A percentile compares a stretch with the other conserved stretches of the same genome.
Conservation (phyloP, 208 protist species). For the Leishmania major region DNA sequence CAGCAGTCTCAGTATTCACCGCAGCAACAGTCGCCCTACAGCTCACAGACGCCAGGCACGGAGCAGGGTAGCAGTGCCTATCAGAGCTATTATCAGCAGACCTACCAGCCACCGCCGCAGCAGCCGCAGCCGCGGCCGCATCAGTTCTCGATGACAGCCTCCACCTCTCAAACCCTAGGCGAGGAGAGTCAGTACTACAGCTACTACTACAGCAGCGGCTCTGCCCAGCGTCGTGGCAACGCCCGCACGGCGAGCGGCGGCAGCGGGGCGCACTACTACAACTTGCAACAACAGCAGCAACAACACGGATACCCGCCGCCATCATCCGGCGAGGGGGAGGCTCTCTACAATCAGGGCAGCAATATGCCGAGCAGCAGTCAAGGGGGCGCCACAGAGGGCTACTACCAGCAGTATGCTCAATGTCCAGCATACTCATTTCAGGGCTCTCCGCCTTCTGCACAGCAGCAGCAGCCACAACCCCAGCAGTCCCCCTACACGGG, state of each 20-base stretch:
- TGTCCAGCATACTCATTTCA: constrained; percentile 10
- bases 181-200: constrained; percentile 1
- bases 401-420: constrained; percentile 9
- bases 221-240: constrained; percentile 2
- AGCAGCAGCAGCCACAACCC: constrained; percentile 6
- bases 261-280: neutral
- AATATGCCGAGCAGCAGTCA: neutral
- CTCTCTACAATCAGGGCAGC: constrained; percentile 3
- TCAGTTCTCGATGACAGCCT: neutral
- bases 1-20: neutral
- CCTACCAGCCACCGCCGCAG: constrained; percentile 17
- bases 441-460: neutral
- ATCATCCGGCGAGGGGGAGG: constrained; percentile 3
- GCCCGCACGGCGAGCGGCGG: constrained; percentile 3
- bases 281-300: neutral
- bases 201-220: constrained; percentile 4
- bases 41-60: neutral
- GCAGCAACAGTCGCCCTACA: constrained; percentile 3
- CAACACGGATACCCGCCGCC: neutral
- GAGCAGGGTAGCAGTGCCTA: constrained; percentile 20
- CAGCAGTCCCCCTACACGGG: neutral
- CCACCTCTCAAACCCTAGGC: constrained; percentile 3
- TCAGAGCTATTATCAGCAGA: neutral
- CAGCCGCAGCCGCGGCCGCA: constrained; percentile 15
- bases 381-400: constrained; percentile 5